A percentile compares a stretch with the other conserved stretches of the same genome.
These are phyloP conservation scores for Cynanchum wilfordii DNA, from an alignment of 257 asterid species.

Conservation along the genomic window DNA sequence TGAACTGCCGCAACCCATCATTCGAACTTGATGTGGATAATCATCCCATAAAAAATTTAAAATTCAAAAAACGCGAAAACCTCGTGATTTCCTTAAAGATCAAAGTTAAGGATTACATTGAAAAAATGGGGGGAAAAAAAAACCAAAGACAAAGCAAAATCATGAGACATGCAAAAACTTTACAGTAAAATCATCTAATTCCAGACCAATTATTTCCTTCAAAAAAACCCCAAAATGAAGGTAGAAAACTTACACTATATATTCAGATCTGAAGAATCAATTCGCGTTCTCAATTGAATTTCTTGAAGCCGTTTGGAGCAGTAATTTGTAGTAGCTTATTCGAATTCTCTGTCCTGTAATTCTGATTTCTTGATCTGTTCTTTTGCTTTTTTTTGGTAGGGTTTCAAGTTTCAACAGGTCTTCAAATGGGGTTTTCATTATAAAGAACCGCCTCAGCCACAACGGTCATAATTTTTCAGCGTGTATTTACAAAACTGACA, in stretches of 20 bases:
- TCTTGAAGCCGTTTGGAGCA: not conserved
- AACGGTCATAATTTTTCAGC: constrained; percentile 27
- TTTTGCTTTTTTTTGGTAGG: not conserved
- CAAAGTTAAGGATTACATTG: not conserved
- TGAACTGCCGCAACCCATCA: not conserved
- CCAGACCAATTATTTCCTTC: not conserved
- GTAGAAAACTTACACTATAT: not conserved
- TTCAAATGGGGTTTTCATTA: not conserved
- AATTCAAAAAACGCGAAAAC: not conserved
- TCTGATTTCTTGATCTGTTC: constrained; percentile 5
- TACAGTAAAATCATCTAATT: not conserved
- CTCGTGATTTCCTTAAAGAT: too few species aligned
- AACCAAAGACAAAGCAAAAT: not conserved
- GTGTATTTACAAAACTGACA: constrained; percentile 8
- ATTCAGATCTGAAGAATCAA: not conserved
- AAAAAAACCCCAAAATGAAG: not conserved
- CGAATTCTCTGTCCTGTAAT: not conserved
- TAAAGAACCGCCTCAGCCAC: constrained; percentile 5
- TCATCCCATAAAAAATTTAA: not conserved
- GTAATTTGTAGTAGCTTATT: not conserved
- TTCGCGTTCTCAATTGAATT: not conserved
- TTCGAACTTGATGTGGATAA: not conserved
- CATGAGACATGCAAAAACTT: not conserved
- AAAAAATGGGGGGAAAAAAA: not conserved
- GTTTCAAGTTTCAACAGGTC: constrained; percentile 4